Conservation (phyloP, 495 filamentous ascomycete genomes). For the Xylaria nigripes region DNA sequence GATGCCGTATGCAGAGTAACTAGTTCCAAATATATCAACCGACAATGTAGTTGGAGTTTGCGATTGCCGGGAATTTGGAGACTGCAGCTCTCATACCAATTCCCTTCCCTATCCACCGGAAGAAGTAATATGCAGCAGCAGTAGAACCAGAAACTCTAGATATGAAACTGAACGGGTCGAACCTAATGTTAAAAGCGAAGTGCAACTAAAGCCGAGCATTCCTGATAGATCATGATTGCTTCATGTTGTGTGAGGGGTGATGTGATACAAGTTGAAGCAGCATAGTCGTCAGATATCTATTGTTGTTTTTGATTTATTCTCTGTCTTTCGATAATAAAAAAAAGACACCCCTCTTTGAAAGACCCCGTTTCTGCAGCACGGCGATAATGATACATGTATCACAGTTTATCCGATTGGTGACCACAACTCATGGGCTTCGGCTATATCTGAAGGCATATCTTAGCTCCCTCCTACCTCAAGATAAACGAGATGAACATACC, state of each 20-base stretch:
- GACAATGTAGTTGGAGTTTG: not conserved
- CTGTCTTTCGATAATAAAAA: not conserved
- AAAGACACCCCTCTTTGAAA: too few relatives aligned
- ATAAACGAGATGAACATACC: not conserved
- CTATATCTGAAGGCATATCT: not conserved
- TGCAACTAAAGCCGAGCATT: not conserved
- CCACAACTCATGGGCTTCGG: not conserved
- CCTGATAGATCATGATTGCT: not conserved
- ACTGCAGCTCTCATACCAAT: too few relatives aligned
- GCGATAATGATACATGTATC: not conserved
- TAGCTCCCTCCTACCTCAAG: not conserved
- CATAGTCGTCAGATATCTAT: too few relatives aligned
- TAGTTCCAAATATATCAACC: not conserved
- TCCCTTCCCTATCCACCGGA: too few relatives aligned
- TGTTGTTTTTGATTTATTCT: not conserved
- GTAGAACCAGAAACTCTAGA: not conserved
- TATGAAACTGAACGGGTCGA: not conserved
- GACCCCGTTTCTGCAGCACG: not conserved
- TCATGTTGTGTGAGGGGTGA: not conserved
- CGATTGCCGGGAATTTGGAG: too few relatives aligned
- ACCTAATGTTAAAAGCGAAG: not conserved
- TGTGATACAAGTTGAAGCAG: too few relatives aligned
- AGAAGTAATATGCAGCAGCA: too few relatives aligned
- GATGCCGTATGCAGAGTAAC: not conserved
- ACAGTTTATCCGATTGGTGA: not conserved